Evolutionary conservation across 2,329 filamentous ascomycete genomes (phyloP).

Genomic region (Verticillium zaregamsianum): DNA sequence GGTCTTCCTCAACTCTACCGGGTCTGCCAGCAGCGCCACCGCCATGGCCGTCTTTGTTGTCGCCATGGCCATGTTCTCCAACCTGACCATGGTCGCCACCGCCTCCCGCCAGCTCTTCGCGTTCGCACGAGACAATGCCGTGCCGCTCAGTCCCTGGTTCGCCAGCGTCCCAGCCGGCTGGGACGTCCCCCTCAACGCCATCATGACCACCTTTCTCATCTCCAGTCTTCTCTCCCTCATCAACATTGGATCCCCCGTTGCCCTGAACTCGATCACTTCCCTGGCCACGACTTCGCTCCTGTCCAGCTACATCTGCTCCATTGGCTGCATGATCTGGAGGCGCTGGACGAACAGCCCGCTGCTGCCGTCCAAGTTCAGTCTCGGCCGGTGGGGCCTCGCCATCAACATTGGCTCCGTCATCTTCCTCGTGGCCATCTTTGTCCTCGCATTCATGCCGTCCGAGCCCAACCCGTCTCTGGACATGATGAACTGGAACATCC

Average conservation of each 20-base stretch:
- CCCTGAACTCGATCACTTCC: conserved; percentile 50
- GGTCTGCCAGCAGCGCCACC: conserved; percentile 14
- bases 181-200: conserved; percentile 12
- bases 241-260: conserved; percentile 45
- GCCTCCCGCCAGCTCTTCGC: conserved; percentile 25
- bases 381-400: conserved; percentile 35
- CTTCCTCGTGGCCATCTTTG: conserved; percentile 40
- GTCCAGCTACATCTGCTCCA: conserved; percentile 46
- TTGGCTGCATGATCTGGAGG: conserved; percentile 37
- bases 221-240: conserved; percentile 42
- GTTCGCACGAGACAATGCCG: conserved; percentile 29
- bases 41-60: conserved; percentile 21
- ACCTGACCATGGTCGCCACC: conserved; percentile 21
- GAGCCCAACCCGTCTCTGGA: conserved; percentile 26
- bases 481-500: conserved; percentile 47
- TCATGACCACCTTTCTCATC: conserved; percentile 31
- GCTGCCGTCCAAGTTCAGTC: conserved; percentile 18
- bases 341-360: conserved; percentile 26
- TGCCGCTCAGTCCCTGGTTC: conserved; percentile 15
- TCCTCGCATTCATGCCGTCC: conserved; percentile 45
- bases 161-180: conserved; percentile 12
- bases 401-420: conserved; percentile 37
- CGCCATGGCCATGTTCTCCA: conserved; percentile 18
- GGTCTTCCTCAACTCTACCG: conserved; percentile 21
- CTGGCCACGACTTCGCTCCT: conserved; percentile 46